These are phyloP conservation scores for Arthroderma sp. DNA, from an alignment of 2,329 filamentous ascomycete genomes.

Conservation along the genomic window DNA sequence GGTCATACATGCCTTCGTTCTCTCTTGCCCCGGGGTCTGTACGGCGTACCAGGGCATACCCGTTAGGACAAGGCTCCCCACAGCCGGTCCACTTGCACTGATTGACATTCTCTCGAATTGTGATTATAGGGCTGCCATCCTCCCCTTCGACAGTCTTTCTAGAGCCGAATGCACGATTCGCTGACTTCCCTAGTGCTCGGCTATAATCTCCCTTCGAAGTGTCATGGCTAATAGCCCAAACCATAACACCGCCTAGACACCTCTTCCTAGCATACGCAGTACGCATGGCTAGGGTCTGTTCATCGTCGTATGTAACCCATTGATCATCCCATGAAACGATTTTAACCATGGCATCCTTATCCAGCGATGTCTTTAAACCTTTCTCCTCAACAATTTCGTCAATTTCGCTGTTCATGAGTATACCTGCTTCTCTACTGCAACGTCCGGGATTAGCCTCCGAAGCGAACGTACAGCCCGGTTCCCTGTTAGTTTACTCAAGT, in stretches of 20 bases:
- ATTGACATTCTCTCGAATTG: background rate
- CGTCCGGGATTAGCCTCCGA: conserved; percentile 17
- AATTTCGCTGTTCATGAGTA: conserved; percentile 30
- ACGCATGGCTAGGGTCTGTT: conserved; percentile 27
- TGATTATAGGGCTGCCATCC: background rate
- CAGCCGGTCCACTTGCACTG: conserved; percentile 2
- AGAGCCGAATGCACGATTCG: background rate
- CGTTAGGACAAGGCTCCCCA: background rate
- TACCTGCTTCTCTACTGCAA: conserved; percentile 23
- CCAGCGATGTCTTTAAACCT: conserved; percentile 16
- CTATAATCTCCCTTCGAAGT: background rate
- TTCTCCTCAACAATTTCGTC: conserved; percentile 17
- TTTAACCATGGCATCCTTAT: conserved; percentile 24
- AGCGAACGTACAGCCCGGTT: conserved; percentile 18
- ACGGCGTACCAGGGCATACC: background rate
- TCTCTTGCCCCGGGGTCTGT: background rate
- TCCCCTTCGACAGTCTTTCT: background rate
- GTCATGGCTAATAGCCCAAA: conserved; percentile 15
- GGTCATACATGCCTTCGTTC: conserved; percentile 4
- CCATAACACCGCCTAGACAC: conserved; percentile 21
- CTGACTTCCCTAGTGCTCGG: background rate
- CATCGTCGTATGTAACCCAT: conserved; percentile 35
- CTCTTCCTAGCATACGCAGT: conserved; percentile 22
- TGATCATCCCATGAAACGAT: conserved; percentile 29
- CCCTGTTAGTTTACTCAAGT: conserved; percentile 13